Percentiles rank a stretch among this genome's conserved stretches.
These are phyloP conservation scores for Metschnikowia lunata DNA, from an alignment of 805 yeast genomes.

Conservation along the genomic window DNA sequence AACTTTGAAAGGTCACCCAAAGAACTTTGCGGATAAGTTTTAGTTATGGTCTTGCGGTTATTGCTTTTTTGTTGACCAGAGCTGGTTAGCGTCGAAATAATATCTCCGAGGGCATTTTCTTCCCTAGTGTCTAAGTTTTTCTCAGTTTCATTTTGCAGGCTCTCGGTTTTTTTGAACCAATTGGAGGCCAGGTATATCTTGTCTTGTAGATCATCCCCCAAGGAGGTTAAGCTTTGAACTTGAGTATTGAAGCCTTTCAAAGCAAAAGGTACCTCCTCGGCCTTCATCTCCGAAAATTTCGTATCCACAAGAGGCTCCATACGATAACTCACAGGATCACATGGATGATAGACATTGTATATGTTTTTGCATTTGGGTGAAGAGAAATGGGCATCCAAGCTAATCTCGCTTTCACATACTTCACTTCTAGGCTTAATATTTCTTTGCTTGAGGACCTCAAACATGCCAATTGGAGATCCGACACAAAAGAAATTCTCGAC, in stretches of 20 bases:
- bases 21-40: slow-evolving; percentile 26
- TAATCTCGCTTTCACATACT: slow-evolving; percentile 12
- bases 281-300: slow-evolving; percentile 45
- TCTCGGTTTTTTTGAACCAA: slow-evolving; percentile 24
- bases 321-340: slow-evolving; percentile 89
- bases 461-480: slow-evolving; percentile 90
- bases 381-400: slow-evolving; percentile 17
- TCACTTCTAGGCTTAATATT: slow-evolving; percentile 46
- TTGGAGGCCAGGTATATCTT: slow-evolving; percentile 32
- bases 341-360: slow-evolving; percentile 82
- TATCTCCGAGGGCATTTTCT: slow-evolving; percentile 41
- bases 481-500: slow-evolving; percentile 73
- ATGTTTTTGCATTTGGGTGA: slow-evolving; percentile 60
- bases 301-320: slow-evolving; percentile 75
- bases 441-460: slow-evolving; percentile 65
- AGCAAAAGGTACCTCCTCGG: slow-evolving; percentile 56
- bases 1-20: slow-evolving; percentile 38
- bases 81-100: slow-evolving; percentile 26
- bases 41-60: slow-evolving; percentile 20
- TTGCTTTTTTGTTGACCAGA: slow-evolving; percentile 16
- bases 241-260: slow-evolving; percentile 48
- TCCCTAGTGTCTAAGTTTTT: slow-evolving; percentile 5
- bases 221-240: slow-evolving; percentile 38
- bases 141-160: slow-evolving; percentile 6
- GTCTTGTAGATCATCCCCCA: slow-evolving; percentile 37